phyloP scores from a whole-genome alignment of 2,329 filamentous ascomycete species.

The Stachybotrys chlorohalonatus region DNA sequence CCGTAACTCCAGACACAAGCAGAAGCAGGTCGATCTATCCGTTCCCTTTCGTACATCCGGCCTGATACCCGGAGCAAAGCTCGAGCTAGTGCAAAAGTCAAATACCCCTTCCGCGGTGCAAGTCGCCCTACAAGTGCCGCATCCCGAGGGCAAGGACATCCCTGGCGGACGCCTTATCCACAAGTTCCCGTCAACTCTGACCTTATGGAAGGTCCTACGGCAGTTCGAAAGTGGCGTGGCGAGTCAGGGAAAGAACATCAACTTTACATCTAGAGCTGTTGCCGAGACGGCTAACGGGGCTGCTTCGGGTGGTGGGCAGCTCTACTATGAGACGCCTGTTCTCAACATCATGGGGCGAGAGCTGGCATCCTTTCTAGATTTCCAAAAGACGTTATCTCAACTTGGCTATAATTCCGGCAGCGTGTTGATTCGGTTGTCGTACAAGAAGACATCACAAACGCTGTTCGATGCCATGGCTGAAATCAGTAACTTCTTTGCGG shows the following conservation, averaged over 20 bases:
- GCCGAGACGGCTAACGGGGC: conserved; percentile 48
- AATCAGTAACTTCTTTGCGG: conserved; percentile 67
- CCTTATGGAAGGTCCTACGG: conserved; percentile 81
- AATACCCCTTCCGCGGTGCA: conserved; percentile 79
- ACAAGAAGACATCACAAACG: conserved; percentile 66
- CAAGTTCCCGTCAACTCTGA: conserved; percentile 81
- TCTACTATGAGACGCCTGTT: conserved; percentile 83
- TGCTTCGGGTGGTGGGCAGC: conserved; percentile 55
- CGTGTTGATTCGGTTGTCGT: conserved; percentile 68
- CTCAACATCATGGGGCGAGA: conserved; percentile 78
- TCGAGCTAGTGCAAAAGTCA: conserved; percentile 83
- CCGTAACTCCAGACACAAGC: conserved; percentile 54
- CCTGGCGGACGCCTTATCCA: conserved; percentile 63
- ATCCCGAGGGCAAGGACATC: conserved; percentile 54
- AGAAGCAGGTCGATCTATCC: conserved; percentile 79
- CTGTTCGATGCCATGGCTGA: conserved; percentile 78
- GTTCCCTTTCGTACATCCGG: conserved; percentile 76
- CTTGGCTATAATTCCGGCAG: conserved; percentile 81
- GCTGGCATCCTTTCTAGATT: conserved; percentile 64
- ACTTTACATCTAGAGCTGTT: conserved; percentile 77
- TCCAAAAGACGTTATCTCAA: conserved; percentile 83
- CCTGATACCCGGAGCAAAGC: conserved; percentile 75
- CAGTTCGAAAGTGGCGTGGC: conserved; percentile 75
- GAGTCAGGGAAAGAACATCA: conserved; percentile 53
- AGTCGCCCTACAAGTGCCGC: conserved; percentile 78